These are phyloP conservation scores for Luzula sylvatica DNA, from an alignment of 176 grass and related monocot genomes.

Conservation along the genomic window DNA sequence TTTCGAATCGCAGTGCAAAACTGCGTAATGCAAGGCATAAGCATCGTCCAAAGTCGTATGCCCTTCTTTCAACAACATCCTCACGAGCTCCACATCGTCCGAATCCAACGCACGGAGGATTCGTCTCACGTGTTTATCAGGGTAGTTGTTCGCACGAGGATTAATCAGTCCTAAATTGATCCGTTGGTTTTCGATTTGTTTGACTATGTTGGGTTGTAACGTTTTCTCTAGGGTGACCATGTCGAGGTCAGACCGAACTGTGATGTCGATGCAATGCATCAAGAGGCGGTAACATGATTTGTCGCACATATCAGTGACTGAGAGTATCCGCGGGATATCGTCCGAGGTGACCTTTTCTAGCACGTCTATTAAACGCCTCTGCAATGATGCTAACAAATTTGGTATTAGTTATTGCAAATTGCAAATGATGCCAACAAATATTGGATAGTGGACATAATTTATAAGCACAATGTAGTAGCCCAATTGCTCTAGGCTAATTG, in stretches of 20 bases:
- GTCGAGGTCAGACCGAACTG: slow-evolving; percentile 53
- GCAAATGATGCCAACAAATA: no score
- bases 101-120: slow-evolving; percentile 67
- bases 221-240: slow-evolving; percentile 65
- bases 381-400: no score
- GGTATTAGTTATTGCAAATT: no score
- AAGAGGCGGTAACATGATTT: slow-evolving; percentile 49
- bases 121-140: slow-evolving; percentile 57
- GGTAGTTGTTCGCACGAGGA: slow-evolving; percentile 30
- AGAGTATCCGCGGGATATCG: slow-evolving; percentile 60
- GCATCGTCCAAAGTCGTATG: slow-evolving; percentile 74
- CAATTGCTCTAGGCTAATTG: no score
- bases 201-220: slow-evolving; percentile 38
- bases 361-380: slow-evolving; percentile 79
- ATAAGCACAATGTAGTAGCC: no score
- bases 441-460: no score
- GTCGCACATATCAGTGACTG: slow-evolving; percentile 53
- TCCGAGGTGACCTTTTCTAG: slow-evolving; percentile 60
- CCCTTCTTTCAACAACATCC: slow-evolving; percentile 77
- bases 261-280: slow-evolving; percentile 50
- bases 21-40: slow-evolving; percentile 87
- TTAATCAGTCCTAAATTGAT: slow-evolving; percentile 34
- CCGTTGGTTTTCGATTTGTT: slow-evolving; percentile 48
- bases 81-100: slow-evolving; percentile 84
- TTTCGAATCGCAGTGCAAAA: slow-evolving; percentile 81